Percentiles rank a stretch among this genome's conserved stretches.
These are phyloP conservation scores for Fusarium falciforme DNA, from an alignment of 2,329 filamentous ascomycete genomes.

Conservation along the genomic window DNA sequence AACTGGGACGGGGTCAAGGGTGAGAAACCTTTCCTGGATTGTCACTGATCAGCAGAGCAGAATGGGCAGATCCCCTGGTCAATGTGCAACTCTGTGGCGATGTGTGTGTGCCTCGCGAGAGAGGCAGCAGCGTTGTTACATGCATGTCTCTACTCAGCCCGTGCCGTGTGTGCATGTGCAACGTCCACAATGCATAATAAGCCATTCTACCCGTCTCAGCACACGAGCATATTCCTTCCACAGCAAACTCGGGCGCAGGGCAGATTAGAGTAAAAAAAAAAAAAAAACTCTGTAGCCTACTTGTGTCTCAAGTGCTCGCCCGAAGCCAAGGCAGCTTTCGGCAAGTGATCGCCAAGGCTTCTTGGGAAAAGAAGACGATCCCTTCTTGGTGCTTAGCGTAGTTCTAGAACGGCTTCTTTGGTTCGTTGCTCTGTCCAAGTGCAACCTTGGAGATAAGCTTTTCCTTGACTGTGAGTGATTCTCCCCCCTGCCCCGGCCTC, in stretches of 20 bases:
- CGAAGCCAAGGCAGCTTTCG: background rate
- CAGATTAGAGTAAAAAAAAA: background rate
- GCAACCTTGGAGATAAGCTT: conserved; percentile 3
- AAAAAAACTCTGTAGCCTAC: background rate
- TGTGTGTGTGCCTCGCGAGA: background rate
- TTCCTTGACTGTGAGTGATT: background rate
- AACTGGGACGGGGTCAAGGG: conserved; percentile 14
- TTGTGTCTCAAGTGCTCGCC: background rate
- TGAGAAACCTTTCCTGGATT: conserved; percentile 1
- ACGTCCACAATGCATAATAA: background rate
- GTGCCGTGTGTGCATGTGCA: background rate
- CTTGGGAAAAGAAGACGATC: background rate
- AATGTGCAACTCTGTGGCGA: background rate
- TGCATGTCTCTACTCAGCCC: background rate
- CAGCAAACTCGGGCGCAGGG: conserved; percentile 9
- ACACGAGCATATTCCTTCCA: background rate
- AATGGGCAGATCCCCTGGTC: background rate
- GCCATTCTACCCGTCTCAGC: background rate
- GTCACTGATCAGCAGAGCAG: background rate
- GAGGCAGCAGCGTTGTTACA: background rate
- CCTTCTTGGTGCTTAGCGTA: background rate
- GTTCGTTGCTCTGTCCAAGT: background rate
- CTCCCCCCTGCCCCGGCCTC: background rate
- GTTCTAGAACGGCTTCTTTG: background rate
- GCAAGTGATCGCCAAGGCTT: conserved; percentile 7